These are phyloP conservation scores for Schizochytrium sp. DNA, from an alignment of 108 stramenopile species.

Conservation along the genomic window DNA sequence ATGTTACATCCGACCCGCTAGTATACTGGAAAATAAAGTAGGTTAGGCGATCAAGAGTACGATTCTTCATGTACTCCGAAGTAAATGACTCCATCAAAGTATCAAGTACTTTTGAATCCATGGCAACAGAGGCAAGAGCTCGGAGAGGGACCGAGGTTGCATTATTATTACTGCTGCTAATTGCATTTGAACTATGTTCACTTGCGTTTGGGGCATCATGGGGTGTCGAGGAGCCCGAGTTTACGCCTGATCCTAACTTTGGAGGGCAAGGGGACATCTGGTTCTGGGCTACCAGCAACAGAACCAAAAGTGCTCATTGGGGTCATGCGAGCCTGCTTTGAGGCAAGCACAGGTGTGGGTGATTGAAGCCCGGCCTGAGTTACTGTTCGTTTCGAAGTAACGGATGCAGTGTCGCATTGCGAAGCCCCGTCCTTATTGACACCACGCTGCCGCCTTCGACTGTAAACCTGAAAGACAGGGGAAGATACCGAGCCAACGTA, in stretches of 20 bases:
- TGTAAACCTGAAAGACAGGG: slow-evolving; percentile 52
- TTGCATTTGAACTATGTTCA: too few species aligned
- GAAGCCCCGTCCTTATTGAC: not conserved
- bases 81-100: not conserved
- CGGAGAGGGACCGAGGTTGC: not conserved
- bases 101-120: slow-evolving; percentile 1
- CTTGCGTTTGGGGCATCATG: too few species aligned
- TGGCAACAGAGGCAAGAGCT: not conserved
- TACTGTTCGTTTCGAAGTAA: not conserved
- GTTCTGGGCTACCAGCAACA: too few species aligned
- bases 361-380: too few species aligned
- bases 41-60: slow-evolving; percentile 30
- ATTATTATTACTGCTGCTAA: too few species aligned
- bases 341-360: too few species aligned
- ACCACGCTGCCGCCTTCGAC: slow-evolving; percentile 39
- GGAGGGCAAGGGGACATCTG: too few species aligned
- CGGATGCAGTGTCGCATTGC: not conserved
- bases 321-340: too few species aligned
- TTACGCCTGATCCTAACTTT: too few species aligned
- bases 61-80: not conserved
- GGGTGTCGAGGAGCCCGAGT: too few species aligned
- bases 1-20: not conserved
- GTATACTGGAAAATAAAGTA: slow-evolving; percentile 50
- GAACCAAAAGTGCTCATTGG: too few species aligned
- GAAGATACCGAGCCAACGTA: slow-evolving; percentile 26